Evolutionary conservation across 441 rosid species (phyloP).

Genomic region (Corymbia calophylla): DNA sequence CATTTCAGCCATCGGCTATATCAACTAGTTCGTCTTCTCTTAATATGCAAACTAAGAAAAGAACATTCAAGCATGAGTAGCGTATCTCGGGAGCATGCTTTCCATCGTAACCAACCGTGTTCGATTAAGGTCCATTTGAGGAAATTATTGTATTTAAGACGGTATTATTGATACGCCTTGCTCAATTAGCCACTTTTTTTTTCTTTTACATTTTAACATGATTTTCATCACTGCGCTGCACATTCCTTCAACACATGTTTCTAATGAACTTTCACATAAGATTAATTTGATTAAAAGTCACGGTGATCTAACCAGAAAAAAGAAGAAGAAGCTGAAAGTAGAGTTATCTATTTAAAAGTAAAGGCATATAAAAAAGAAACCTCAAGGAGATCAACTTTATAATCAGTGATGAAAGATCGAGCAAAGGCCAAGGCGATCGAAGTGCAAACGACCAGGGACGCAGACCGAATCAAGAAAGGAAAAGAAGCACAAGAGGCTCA

Average conservation of each 20-base stretch:
- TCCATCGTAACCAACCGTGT: not conserved
- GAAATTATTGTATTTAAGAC: not conserved
- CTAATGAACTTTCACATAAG: not conserved
- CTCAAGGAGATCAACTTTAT: not conserved
- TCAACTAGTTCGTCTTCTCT: not conserved
- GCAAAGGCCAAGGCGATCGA: not conserved
- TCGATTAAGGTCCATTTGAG: not conserved
- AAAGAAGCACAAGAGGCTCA: not conserved
- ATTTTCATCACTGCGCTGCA: not conserved
- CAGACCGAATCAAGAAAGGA: not conserved
- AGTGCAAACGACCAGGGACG: not conserved
- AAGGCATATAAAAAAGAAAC: not conserved
- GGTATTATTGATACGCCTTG: not conserved
- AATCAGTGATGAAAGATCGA: not conserved
- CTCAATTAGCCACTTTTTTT: not conserved
- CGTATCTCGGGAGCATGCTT: not conserved
- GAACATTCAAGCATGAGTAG: not conserved
- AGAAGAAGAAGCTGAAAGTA: not conserved
- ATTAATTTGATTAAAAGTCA: not conserved
- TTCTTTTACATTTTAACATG: not conserved
- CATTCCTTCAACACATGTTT: not conserved
- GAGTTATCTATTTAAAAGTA: not conserved
- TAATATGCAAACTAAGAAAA: not conserved
- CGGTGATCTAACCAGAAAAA: not conserved
- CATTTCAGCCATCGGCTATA: not conserved